Conservation (phyloP, 2,329 filamentous ascomycete species). For the Pseudocercospora pini-densiflorae region DNA sequence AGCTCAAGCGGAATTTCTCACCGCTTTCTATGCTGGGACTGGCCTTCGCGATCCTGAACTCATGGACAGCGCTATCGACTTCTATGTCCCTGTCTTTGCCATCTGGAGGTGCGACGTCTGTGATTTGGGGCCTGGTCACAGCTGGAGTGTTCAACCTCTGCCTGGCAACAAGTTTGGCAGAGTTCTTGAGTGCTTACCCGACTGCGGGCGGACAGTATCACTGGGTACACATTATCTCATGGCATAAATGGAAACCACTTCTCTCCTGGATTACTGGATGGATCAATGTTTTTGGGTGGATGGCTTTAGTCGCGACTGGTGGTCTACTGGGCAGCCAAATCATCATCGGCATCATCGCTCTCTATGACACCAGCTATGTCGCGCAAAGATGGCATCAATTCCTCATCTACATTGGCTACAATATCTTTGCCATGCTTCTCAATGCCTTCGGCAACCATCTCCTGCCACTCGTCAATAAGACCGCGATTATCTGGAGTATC, state of each 20-base stretch:
- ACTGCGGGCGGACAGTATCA: constrained; percentile 65
- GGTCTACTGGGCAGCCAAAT: constrained; percentile 70
- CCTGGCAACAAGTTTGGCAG: constrained; percentile 70
- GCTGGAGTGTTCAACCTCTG: constrained; percentile 70
- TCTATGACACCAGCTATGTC: constrained; percentile 64
- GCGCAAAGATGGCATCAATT: constrained; percentile 72
- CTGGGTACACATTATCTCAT: constrained; percentile 69
- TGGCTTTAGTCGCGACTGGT: constrained; percentile 69
- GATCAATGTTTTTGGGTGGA: constrained; percentile 75
- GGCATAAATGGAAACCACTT: constrained; percentile 63
- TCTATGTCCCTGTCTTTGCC: constrained; percentile 67
- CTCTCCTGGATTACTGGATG: constrained; percentile 74
- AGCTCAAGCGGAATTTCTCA: constrained; percentile 63
- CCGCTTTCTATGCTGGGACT: constrained; percentile 64
- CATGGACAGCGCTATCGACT: constrained; percentile 65
- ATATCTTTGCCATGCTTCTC: constrained; percentile 63
- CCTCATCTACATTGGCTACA: constrained; percentile 71
- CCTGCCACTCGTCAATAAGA: constrained; percentile 69
- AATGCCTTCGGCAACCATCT: constrained; percentile 68
- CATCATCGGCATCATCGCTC: constrained; percentile 66
- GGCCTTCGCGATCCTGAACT: constrained; percentile 67
- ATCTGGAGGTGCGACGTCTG: constrained; percentile 70
- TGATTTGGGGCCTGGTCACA: constrained; percentile 70
- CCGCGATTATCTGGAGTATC: constrained; percentile 73
- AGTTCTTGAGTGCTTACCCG: constrained; percentile 62